Conservation (phyloP, 2,329 filamentous ascomycete genomes). For the Lachnum nothofagi region DNA sequence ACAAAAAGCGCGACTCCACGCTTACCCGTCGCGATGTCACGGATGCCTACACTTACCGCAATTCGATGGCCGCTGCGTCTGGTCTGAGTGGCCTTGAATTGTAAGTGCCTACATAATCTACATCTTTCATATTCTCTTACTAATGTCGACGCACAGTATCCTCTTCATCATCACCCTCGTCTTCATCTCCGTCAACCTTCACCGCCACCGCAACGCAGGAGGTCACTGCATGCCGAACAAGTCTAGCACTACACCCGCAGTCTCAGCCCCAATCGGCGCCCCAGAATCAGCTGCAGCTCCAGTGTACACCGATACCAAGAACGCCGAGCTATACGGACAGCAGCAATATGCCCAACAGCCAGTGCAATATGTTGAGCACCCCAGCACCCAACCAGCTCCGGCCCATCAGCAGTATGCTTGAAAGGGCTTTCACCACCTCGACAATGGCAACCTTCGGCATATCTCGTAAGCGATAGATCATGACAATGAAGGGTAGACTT, state of each 20-base stretch:
- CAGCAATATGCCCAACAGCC: background rate
- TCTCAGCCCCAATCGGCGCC: background rate
- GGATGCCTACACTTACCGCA: slow-evolving; percentile 13
- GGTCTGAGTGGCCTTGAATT: slow-evolving; percentile 21
- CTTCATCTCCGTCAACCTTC: slow-evolving; percentile 10
- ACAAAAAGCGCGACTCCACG: slow-evolving; percentile 8
- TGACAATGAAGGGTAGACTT: no score
- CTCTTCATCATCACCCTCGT: slow-evolving; percentile 17
- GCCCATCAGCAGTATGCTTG: no score
- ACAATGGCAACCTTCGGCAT: no score
- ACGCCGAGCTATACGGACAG: background rate
- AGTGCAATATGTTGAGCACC: background rate
- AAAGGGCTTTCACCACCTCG: no score
- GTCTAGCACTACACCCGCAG: background rate
- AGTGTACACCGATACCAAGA: background rate
- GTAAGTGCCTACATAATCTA: slow-evolving; percentile 6
- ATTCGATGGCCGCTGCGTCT: slow-evolving; percentile 17
- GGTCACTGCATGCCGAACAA: slow-evolving; percentile 11
- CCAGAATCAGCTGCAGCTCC: background rate
- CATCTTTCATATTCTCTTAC: background rate
- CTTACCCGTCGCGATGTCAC: slow-evolving; percentile 3
- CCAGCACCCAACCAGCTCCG: background rate
- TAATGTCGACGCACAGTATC: slow-evolving; percentile 9
- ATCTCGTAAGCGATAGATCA: no score
- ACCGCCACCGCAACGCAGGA: slow-evolving; percentile 16